Base-by-base conservation (phyloP, 2,329 filamentous ascomycete genomes). In the Penicillium sp. region DNA sequence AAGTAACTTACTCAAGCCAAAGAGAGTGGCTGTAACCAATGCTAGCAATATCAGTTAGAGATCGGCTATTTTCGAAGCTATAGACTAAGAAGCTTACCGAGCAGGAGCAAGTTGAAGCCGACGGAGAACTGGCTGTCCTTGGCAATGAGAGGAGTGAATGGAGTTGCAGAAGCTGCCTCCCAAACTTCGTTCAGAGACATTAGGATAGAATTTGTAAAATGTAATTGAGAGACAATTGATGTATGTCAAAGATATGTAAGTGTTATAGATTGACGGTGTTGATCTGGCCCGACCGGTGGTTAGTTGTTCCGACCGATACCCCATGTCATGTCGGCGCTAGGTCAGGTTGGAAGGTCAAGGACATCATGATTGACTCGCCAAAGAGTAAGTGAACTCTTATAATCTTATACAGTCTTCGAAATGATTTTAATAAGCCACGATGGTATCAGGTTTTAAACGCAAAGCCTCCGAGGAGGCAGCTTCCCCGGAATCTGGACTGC, bases 91-190 rank as follows among this genome's bases (percentile, higher is more conserved):
- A 51, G 73, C 65, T 55, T 60, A 75, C 90, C 90, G 58, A 87
- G 70, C 30, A 90, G 71, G 57, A 97, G 81, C 58, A 97, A 82
- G 53, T 81, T 73, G 76, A 92, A 93, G 69, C 86, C 92, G 63
- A 96, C 80, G 64, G 84, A 78, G 79, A 97, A 94, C 67, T 97
- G 94, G 72, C 80, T 86, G 70, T 86, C 84, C 80, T 97, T 97
- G 73, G 84, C 83, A 68, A 97, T 78, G 55, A 85, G 73, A 59
- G 93, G 91, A 67, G 87, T 77, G 79, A 94, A 97, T 61, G 91
- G 90, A 80, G 86, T 89, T 82, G 86, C 85, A 77, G 89, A 85
- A 79, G 92, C 90, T 82, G 90, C 89, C 83, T 95, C 88, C 93
- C 93, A 97, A 80, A 96, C 84, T 76, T 94, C 86, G 78, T 88